phyloP scores from a whole-genome alignment of 208 protist genomes.

The Crithidia fasciculata region DNA sequence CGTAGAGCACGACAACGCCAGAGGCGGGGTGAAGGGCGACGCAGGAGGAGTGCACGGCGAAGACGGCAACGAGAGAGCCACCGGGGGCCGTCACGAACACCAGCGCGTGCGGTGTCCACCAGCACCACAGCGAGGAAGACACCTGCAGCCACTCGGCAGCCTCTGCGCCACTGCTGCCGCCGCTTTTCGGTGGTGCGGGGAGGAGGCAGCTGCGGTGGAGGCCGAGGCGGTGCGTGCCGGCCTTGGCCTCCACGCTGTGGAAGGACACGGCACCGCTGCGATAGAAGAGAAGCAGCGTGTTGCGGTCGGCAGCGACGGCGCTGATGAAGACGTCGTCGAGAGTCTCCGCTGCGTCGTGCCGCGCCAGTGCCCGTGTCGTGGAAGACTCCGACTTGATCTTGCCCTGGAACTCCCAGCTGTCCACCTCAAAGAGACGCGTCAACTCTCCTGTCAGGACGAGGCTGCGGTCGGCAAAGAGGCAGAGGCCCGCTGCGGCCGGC shows the following conservation, averaged over 20 bases:
- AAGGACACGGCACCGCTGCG: conserved; percentile 14
- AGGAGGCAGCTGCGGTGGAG: conserved; percentile 19
- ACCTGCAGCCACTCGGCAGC: conserved; percentile 11
- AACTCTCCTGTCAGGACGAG: conserved; percentile 68
- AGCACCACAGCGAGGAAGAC: conserved; percentile 21
- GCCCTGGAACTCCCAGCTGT: conserved; percentile 79
- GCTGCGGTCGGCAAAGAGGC: conserved; percentile 23
- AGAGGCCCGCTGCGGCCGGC: conserved; percentile 42
- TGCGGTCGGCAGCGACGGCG: conserved; percentile 9
- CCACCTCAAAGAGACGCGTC: conserved; percentile 63
- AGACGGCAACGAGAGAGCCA: conserved; percentile 7
- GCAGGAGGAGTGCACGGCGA: conserved; percentile 9
- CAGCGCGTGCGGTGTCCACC: conserved; percentile 29
- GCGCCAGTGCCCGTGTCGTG: no score
- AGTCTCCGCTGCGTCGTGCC: conserved; percentile 20
- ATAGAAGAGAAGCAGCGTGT: conserved; percentile 15
- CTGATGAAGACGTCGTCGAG: conserved; percentile 22
- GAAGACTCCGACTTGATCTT: conserved; percentile 52
- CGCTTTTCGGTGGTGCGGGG: neutral
- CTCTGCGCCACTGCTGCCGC: neutral
- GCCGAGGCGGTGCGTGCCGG: conserved; percentile 8
- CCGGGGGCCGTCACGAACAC: conserved; percentile 20
- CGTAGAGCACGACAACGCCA: conserved; percentile 20
- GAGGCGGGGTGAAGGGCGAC: conserved; percentile 27
- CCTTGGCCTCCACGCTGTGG: conserved; percentile 19